Base-by-base conservation (phyloP, 768 basidiomycete species). In the Cystofilobasidium macerans region DNA sequence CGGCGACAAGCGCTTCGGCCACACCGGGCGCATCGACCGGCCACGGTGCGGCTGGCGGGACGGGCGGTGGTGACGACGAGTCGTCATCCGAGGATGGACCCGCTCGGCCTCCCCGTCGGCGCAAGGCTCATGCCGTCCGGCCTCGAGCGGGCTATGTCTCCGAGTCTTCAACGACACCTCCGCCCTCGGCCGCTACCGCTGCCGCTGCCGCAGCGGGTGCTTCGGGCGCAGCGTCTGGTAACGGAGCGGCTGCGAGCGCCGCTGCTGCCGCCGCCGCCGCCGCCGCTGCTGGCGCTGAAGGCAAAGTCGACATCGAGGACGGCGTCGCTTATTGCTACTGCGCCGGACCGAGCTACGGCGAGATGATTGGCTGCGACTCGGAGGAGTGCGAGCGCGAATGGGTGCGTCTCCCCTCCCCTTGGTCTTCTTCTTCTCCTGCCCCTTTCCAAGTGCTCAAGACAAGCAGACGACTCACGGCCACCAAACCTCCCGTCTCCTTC, bases 301-400 rank as follows among this genome's bases (percentile, higher is more conserved):
- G 43, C 33, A 45, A 60, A 24, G 38, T 45, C 38, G 58, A 72
- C 32, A 81, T 81, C 56, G 80, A 78, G 22, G 79, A 82, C 70
- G 68, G 68, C 24, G 78, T 78, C 72, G 81, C 81, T 18, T 94
- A 97, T 73, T 97, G 92, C 77, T 81, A 85, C 79, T 97, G 92
- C 75, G 81, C 88, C 70, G 79, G 86, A 22, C 81, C 84, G 67
- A 90, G 88, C 72, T 92, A 86, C 71, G 92, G 92, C 42, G 87
- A 92, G 78, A 94, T 95, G 91, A 88, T 95, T 71, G 91, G 85
- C 28, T 95, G 91, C 75, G 91, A 95, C 75, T 88, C 85, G 71
- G 78, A 79, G 22, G 79, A 81, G 53, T 94, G 91, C 77, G 84
- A 85, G 71, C 80, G 80, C 65, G 90, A 93, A 86, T 95, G 91